phyloP scores from a whole-genome alignment of 176 grass and related monocot species.

The Aegilops sharonensis region DNA sequence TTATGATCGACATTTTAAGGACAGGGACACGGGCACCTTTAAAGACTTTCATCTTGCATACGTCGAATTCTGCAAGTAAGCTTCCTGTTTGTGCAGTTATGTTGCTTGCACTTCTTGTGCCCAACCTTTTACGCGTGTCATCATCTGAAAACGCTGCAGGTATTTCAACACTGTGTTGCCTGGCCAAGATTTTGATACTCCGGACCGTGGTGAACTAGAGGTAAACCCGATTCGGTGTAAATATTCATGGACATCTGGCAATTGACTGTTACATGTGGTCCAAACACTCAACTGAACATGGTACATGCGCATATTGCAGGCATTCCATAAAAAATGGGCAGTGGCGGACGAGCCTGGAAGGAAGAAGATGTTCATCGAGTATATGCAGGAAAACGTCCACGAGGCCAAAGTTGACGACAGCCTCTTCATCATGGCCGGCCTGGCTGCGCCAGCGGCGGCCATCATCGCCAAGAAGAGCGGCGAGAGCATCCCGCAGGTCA shows the following conservation, averaged over 20 bases:
- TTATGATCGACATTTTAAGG: slow-evolving; percentile 43
- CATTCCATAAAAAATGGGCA: too few species aligned
- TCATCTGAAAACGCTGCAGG: slow-evolving; percentile 33
- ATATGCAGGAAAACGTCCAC: fast-evolving
- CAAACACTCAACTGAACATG: neutral
- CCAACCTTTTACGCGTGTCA: neutral
- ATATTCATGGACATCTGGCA: neutral
- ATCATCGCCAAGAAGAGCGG: slow-evolving; percentile 39
- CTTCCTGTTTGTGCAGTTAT: neutral
- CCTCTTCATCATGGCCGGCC: slow-evolving; percentile 41
- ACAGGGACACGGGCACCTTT: neutral
- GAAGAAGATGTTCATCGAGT: neutral
- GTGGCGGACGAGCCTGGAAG: neutral
- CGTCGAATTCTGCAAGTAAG: slow-evolving; percentile 72
- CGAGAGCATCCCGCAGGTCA: slow-evolving; percentile 44
- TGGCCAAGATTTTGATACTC: slow-evolving; percentile 61
- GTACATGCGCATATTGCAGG: neutral
- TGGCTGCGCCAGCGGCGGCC: slow-evolving; percentile 28
- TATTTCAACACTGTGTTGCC: slow-evolving; percentile 62
- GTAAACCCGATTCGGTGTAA: slow-evolving; percentile 32
- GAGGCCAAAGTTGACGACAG: neutral
- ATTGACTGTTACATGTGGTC: neutral
- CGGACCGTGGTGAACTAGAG: neutral
- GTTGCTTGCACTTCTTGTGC: neutral
- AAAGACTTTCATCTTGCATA: slow-evolving; percentile 33